Evolutionary conservation across 1,284 basidiomycete genomes (phyloP).

Genomic region (Chondrostereum purpureum): DNA sequence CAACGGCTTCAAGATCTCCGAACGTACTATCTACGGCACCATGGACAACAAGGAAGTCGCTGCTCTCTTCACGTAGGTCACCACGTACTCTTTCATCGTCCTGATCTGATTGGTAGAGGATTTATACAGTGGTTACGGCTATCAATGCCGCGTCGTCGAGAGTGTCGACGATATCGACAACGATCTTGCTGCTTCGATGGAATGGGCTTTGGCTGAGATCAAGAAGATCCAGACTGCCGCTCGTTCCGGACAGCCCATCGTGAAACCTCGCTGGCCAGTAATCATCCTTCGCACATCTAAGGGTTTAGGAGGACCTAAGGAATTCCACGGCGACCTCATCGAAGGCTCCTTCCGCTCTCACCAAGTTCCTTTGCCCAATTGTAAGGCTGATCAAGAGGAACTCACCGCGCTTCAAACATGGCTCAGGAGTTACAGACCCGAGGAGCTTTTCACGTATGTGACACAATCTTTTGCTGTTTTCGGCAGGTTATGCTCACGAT

Average conservation of each 20-base stretch:
- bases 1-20: slow-evolving; percentile 84
- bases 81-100: slow-evolving; percentile 1
- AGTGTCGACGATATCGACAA: slow-evolving; percentile 60
- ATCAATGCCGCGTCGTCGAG: slow-evolving; percentile 78
- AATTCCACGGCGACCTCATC: slow-evolving; percentile 59
- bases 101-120: slow-evolving; percentile 9
- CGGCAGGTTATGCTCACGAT: no score
- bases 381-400: slow-evolving; percentile 58
- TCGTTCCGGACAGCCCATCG: slow-evolving; percentile 64
- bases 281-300: slow-evolving; percentile 81
- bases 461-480: neutral
- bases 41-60: slow-evolving; percentile 83
- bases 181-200: slow-evolving; percentile 73
- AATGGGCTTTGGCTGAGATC: slow-evolving; percentile 79
- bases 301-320: slow-evolving; percentile 66
- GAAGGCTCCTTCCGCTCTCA: slow-evolving; percentile 75
- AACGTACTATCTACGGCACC: slow-evolving; percentile 83
- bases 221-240: slow-evolving; percentile 74
- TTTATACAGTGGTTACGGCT: slow-evolving; percentile 66
- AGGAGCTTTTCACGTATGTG: slow-evolving; percentile 52
- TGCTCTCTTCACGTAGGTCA: slow-evolving; percentile 56
- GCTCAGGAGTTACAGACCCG: slow-evolving; percentile 61
- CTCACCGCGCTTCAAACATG: slow-evolving; percentile 60
- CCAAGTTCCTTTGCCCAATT: slow-evolving; percentile 76
- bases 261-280: slow-evolving; percentile 85